Evolutionary conservation across 2,329 filamentous ascomycete species (phyloP).

Genomic region (Phaeosphaeriaceae sp.): DNA sequence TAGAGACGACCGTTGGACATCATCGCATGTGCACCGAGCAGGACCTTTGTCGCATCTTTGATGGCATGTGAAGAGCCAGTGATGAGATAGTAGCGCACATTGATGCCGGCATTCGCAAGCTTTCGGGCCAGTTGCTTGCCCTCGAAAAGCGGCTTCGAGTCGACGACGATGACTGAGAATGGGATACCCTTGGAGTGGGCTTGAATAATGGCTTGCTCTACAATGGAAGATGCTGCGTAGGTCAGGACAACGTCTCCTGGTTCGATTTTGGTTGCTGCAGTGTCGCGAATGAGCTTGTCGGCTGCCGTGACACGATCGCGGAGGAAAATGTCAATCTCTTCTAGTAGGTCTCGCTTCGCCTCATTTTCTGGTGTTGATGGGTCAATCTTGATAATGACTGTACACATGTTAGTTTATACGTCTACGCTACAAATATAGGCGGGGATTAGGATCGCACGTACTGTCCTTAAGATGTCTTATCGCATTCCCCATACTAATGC

Average conservation of each 20-base stretch:
- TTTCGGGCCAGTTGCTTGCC: constrained; percentile 74
- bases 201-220: constrained; percentile 79
- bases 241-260: constrained; percentile 85
- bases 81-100: constrained; percentile 82
- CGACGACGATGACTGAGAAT: constrained; percentile 86
- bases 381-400: constrained; percentile 85
- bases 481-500: constrained; percentile 95
- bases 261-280: constrained; percentile 76
- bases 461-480: constrained; percentile 89
- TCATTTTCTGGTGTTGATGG: constrained; percentile 81
- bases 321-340: constrained; percentile 87
- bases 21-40: constrained; percentile 89
- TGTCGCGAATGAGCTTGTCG: constrained; percentile 81
- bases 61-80: constrained; percentile 79
- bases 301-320: constrained; percentile 88
- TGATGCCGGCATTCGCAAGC: constrained; percentile 73
- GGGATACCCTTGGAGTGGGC: constrained; percentile 73
- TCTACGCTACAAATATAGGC: neutral
- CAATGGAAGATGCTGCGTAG: constrained; percentile 84
- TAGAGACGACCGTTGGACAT: constrained; percentile 94
- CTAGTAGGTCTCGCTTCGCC: constrained; percentile 79
- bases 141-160: constrained; percentile 75
- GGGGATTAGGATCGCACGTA: constrained; percentile 14
- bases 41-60: constrained; percentile 72
- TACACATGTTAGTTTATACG: neutral